A percentile compares a stretch with the other conserved stretches of the same genome.
Conservation (phyloP, 202 grass and related monocot genomes). For the Digitaria exilis region DNA sequence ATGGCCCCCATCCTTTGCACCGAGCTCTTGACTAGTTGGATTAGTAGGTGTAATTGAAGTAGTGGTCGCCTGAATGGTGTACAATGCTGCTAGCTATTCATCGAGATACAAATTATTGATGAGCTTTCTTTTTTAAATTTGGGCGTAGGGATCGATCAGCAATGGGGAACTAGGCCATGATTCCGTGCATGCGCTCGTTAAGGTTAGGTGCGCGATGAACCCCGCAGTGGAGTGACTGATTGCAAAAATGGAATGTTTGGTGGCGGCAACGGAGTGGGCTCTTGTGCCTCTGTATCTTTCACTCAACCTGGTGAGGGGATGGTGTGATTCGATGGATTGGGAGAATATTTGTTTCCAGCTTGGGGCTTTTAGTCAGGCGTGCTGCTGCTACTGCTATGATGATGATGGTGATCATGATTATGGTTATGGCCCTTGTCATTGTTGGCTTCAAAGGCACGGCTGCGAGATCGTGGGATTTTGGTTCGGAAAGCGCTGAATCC, state of each 20-base stretch:
- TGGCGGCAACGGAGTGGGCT: constrained; percentile 16
- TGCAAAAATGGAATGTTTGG: constrained; percentile 51
- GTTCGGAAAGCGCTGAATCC: constrained; percentile 22
- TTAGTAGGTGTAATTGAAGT: constrained; percentile 26
- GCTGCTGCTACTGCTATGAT: not conserved
- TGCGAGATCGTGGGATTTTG: constrained; percentile 12
- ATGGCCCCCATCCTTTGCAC: constrained; percentile 23
- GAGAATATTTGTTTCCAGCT: constrained; percentile 21
- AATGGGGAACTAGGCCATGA: not conserved
- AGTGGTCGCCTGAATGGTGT: not conserved
- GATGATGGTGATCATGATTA: constrained; percentile 10
- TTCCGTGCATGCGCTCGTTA: not conserved
- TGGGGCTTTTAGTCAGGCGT: constrained; percentile 14
- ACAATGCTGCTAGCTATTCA: not conserved
- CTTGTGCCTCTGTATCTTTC: not conserved
- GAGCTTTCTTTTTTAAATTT: not conserved
- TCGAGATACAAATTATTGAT: too few species aligned
- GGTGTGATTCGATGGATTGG: constrained; percentile 38
- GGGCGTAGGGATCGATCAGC: not conserved
- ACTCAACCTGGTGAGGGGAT: not conserved
- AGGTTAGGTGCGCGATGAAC: constrained; percentile 19
- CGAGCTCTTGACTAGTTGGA: not conserved
- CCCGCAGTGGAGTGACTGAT: not conserved
- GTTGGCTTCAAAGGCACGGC: constrained; percentile 58
- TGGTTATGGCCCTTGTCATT: constrained; percentile 37